Conservation (phyloP, 2,329 filamentous ascomycete species). For the Trichoderma harzianum region DNA sequence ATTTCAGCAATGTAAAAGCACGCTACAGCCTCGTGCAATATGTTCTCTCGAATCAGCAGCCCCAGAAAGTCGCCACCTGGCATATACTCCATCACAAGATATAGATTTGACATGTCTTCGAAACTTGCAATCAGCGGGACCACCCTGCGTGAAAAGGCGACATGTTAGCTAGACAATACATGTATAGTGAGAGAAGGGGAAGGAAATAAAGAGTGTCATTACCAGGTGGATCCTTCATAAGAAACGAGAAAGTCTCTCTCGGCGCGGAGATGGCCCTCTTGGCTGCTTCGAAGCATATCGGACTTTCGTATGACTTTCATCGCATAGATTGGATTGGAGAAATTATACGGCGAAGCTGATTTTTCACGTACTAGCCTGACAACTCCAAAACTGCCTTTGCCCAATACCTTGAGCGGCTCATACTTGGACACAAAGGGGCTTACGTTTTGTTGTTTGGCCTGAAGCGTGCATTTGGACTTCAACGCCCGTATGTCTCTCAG, state of each 20-base stretch:
- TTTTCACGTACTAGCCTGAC: slow-evolving; percentile 80
- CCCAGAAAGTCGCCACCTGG: slow-evolving; percentile 92
- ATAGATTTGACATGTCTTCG: slow-evolving; percentile 78
- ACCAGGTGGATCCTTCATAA: slow-evolving; percentile 82
- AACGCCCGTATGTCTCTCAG: slow-evolving; percentile 70
- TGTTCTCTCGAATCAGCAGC: slow-evolving; percentile 78
- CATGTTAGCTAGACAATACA: neutral
- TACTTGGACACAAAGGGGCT: slow-evolving; percentile 47
- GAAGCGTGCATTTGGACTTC: slow-evolving; percentile 53
- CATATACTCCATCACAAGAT: slow-evolving; percentile 98
- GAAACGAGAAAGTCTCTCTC: slow-evolving; percentile 90
- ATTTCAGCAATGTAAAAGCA: slow-evolving; percentile 93
- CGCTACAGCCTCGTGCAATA: slow-evolving; percentile 72
- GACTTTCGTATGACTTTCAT: slow-evolving; percentile 98
- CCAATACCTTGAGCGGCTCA: slow-evolving; percentile 75
- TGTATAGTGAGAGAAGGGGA: neutral
- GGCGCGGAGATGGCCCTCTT: slow-evolving; percentile 87
- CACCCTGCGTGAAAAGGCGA: slow-evolving; percentile 52
- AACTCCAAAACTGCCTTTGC: slow-evolving; percentile 92
- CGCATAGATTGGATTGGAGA: slow-evolving; percentile 65
- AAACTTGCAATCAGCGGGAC: slow-evolving; percentile 86
- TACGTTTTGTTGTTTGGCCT: slow-evolving; percentile 7
- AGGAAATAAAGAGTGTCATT: slow-evolving; percentile 24
- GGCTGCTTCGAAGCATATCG: slow-evolving; percentile 83
- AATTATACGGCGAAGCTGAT: slow-evolving; percentile 27